Evolutionary conservation across 306 rosid genomes (phyloP).

Genomic region (Cicer chorassanicum): DNA sequence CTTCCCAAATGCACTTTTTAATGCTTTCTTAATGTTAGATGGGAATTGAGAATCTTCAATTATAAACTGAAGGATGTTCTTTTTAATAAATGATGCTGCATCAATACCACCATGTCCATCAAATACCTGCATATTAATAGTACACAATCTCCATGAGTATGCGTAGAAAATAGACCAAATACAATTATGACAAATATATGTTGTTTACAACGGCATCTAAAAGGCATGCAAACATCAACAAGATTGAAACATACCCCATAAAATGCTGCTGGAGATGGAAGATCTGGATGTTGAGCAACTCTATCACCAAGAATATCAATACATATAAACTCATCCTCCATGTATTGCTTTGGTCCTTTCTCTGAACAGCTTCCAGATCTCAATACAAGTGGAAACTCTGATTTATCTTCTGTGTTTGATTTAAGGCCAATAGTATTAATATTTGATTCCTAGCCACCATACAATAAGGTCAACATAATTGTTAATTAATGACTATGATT

Average conservation of each 20-base stretch:
- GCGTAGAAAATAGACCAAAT: not conserved
- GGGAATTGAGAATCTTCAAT: constrained; percentile 58
- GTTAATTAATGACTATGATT: not conserved
- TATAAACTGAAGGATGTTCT: constrained; percentile 59
- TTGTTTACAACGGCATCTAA: not conserved
- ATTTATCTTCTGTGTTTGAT: constrained; percentile 50
- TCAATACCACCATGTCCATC: constrained; percentile 77
- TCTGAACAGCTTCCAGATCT: constrained; percentile 68
- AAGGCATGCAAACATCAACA: constrained; percentile 14
- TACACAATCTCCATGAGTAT: constrained; percentile 35
- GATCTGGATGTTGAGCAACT: constrained; percentile 29
- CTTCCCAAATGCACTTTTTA: constrained; percentile 59
- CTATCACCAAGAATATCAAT: constrained; percentile 52
- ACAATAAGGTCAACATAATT: constrained; percentile 13
- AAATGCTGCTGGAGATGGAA: constrained; percentile 67
- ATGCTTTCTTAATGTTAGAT: constrained; percentile 52
- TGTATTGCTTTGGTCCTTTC: constrained; percentile 71
- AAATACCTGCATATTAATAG: constrained; percentile 55
- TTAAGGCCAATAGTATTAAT: constrained; percentile 45
- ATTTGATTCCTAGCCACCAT: constrained; percentile 53
- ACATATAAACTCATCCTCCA: constrained; percentile 70
- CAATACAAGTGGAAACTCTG: constrained; percentile 48
- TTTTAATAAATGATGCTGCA: constrained; percentile 62
- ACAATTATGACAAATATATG: no score
- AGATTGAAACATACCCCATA: constrained; percentile 58